Base-by-base conservation (phyloP, 805 yeast species). In the Schwanniomyces polymorphus region DNA sequence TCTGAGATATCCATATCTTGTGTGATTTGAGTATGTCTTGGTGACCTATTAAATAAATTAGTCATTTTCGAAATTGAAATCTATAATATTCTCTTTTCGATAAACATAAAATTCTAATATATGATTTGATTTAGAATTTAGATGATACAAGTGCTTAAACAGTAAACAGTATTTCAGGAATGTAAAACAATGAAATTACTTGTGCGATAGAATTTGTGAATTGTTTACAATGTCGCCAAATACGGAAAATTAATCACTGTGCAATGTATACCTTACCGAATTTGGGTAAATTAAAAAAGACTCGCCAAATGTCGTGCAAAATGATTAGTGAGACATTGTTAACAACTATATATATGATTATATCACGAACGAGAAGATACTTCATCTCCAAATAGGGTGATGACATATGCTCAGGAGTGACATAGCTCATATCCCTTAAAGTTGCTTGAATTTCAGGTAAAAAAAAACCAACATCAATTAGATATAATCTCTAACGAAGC, bases 1-100 rank as follows among this genome's bases (percentile, higher is more conserved):
- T 72, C 74, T 16, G 68, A 68, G 39, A 73, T 53, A 37, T 61
- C 64, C 40, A 44, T 35, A 25, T 44, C 47, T 18, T 33, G 43
- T 14, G 18, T 27, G 17, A 16, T 38, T 9, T 34, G 27, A 38
- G 51, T 52, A 39, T 52, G 57, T 37, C 53, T 53, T 17, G 46
- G 41, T n/a, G 45, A 45, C 38, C 44, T 48, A 27, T 23, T 44
- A 26, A 44, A 44, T 21, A 44, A 44, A 31, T 44, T 44, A 16
- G 47, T 17, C 47, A 44, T 44, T n/a, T 27, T 44, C 6, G 31
- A 29, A 12, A 27, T 43, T 34, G 12, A 8, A 14, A 14, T 14
- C 21, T 39, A 31, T 7, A 6, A 31, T 14, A 31, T 14, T 8
- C 8, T 18, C 11, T 11, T 12, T 3, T 7, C 3, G 21, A 31